Evolutionary conservation across 1,284 basidiomycete species (phyloP).

Genomic region (Tilletia horrida): DNA sequence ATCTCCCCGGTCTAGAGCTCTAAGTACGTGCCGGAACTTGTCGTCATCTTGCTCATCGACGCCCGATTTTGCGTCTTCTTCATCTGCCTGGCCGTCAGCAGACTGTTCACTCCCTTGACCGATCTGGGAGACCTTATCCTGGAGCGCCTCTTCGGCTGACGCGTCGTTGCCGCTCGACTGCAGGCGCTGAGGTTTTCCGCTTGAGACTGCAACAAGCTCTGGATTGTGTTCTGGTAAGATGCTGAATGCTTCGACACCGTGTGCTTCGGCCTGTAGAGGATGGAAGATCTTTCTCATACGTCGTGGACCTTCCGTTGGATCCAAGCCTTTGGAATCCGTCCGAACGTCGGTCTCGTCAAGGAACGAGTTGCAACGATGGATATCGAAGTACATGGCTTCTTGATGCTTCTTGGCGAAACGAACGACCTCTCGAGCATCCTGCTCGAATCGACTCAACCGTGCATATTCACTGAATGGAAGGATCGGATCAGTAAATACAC

Average conservation of each 20-base stretch:
- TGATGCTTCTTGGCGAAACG: constrained; percentile 34
- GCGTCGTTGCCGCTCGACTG: constrained; percentile 20
- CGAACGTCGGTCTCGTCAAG: constrained; percentile 18
- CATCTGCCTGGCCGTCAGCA: constrained; percentile 28
- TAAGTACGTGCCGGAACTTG: constrained; percentile 64
- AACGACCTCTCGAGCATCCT: constrained; percentile 42
- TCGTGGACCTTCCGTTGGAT: constrained; percentile 51
- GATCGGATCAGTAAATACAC: too few relatives aligned
- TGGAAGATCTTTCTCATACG: constrained; percentile 47
- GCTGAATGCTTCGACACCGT: constrained; percentile 22
- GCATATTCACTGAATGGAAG: too few relatives aligned
- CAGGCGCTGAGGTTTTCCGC: constrained; percentile 21
- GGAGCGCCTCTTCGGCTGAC: neutral
- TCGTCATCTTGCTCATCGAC: constrained; percentile 57
- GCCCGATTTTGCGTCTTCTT: constrained; percentile 18
- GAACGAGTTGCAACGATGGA: constrained; percentile 34
- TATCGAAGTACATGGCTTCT: constrained; percentile 29
- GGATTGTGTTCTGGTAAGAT: too few relatives aligned
- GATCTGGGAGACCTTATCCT: neutral
- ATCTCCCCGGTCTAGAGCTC: constrained; percentile 74
- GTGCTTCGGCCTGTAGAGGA: constrained; percentile 29
- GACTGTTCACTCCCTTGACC: constrained; percentile 19
- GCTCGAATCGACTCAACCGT: constrained; percentile 27
- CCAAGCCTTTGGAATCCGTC: constrained; percentile 23
- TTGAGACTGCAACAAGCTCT: too few relatives aligned